Evolutionary conservation across 768 basidiomycete species (phyloP), one percentile per base, ranked within the genome.

Genomic region (Pleurotus djamor): DNA sequence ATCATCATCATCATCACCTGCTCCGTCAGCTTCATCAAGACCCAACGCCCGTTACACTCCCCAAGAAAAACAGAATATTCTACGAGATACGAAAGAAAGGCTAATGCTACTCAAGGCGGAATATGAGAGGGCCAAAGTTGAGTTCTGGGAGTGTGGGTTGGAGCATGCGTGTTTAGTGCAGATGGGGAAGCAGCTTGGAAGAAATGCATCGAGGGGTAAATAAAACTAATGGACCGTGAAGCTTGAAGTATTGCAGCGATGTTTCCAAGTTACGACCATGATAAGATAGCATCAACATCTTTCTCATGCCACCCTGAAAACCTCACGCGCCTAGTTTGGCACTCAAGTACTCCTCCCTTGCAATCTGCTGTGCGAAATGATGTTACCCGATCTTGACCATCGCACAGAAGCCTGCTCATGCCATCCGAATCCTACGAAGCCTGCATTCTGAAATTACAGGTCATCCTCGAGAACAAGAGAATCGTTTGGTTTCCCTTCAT

Each of bases 61-160:
- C 10, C 10, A 32, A 33, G n/a, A 56, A 44, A 80, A 75, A 61
- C 76, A 72, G 28, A 80, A 78, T 9, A 71, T 87, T 17, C 60
- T 91, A 35, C 72, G 68, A 47, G 78, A 79, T 12, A 89, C 88
- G 12, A 76, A 72, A 57, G 82, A 83, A 64, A 77, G 82, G 65
- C 80, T 83, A 60, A 70, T 72, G 57, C 75, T 82, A 63, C 63
- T 92, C 38, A 72, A 73, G 58, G 72, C 71, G 8, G 85, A 88
- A 71, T 71, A 92, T 48, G 79, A 85, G 51, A 75, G 73, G 56
- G 82, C 85, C 21, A 87, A 87, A 66, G 76, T 83, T 33, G 84
- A 87, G 65, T 70, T 91, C 59, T 91, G 91, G 91, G 88, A 90
- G 72, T 56, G 54, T 41, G 54, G 54, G 54, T 32, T 56, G 54